phyloP scores from a whole-genome alignment of 2,329 filamentous ascomycete genomes.

The Didymella pomorum region DNA sequence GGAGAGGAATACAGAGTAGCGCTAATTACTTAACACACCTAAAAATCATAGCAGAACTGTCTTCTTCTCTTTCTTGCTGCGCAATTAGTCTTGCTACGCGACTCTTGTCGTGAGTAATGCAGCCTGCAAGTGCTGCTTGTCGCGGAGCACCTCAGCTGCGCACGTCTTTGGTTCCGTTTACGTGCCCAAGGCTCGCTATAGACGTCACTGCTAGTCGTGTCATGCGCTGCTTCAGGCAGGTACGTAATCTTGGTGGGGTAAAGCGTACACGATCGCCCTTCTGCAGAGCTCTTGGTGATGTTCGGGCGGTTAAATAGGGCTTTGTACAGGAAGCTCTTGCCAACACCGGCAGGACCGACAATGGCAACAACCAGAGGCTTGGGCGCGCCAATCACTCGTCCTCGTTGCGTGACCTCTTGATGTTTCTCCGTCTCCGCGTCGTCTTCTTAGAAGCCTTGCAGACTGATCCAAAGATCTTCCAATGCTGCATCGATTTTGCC shows the following conservation, averaged over 20 bases:
- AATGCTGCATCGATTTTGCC: conserved; percentile 3
- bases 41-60: too few relatives aligned
- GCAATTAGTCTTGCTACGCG: too few relatives aligned
- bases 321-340: conserved; percentile 18
- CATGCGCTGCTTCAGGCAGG: not conserved
- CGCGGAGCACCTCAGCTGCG: too few relatives aligned
- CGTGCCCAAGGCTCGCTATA: conserved; percentile 10
- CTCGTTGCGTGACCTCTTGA: conserved; percentile 12
- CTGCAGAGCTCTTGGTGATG: conserved; percentile 17
- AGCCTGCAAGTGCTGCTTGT: too few relatives aligned
- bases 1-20: too few relatives aligned
- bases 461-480: conserved; percentile 8
- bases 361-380: conserved; percentile 11
- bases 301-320: conserved; percentile 15
- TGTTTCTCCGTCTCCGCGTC: conserved; percentile 14
- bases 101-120: too few relatives aligned
- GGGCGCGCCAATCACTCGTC: conserved; percentile 5
- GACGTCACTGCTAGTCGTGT: conserved; percentile 8
- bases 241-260: conserved; percentile 14
- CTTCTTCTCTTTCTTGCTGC: too few relatives aligned
- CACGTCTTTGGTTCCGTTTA: too few relatives aligned
- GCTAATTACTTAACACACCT: too few relatives aligned
- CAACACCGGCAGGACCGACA: conserved; percentile 15
- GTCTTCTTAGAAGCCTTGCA: conserved; percentile 13
- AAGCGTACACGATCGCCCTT: conserved; percentile 17